A percentile compares a stretch with the other conserved stretches of the same genome.
phyloP scores from a whole-genome alignment of 306 rosid species.

The Purshia tridentata region DNA sequence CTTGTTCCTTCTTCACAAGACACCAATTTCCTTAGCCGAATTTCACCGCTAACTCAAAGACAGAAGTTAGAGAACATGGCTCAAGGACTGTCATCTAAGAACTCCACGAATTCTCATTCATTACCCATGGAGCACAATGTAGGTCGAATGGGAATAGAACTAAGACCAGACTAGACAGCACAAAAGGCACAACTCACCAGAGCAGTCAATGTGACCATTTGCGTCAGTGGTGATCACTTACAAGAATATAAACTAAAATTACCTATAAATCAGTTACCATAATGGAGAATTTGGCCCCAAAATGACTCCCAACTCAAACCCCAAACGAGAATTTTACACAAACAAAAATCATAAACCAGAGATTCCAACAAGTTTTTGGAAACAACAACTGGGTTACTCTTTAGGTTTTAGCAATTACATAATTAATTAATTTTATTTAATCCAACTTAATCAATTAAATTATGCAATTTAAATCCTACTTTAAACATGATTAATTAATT shows the following conservation, averaged over 20 bases:
- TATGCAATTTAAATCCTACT: no score
- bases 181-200: constrained; percentile 1
- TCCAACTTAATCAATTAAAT: no score
- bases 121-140: not conserved
- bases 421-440: no score
- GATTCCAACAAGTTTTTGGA: not conserved
- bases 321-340: not conserved
- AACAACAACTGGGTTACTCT: constrained; percentile 30
- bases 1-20: not conserved
- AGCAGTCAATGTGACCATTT: not conserved
- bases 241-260: not conserved
- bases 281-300: constrained; percentile 13
- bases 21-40: not conserved
- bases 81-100: not conserved
- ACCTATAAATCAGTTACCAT: constrained; percentile 11
- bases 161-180: not conserved
- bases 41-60: not conserved
- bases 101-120: not conserved
- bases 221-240: not conserved
- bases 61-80: not conserved
- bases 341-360: not conserved
- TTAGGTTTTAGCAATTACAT: no score
- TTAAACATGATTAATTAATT: no score
- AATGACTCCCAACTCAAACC: constrained; percentile 5
- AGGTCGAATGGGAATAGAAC: not conserved